Percentiles rank a stretch among this genome's conserved stretches.
phyloP scores from a whole-genome alignment of 768 basidiomycete genomes.

The Boletus rubescentipes region DNA sequence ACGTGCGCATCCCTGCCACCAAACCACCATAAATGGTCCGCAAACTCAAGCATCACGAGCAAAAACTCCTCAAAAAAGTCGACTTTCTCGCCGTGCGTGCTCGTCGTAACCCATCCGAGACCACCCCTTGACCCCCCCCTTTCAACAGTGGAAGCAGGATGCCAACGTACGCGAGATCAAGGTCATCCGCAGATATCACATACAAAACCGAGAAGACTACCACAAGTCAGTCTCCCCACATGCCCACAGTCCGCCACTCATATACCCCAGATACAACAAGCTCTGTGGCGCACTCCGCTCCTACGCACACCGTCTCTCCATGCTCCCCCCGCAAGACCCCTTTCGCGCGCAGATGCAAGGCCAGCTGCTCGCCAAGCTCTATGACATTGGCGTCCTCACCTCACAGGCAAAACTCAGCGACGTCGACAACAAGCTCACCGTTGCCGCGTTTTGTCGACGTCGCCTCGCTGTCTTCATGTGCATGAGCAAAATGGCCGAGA shows the following conservation, averaged over 20 bases:
- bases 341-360: conserved; percentile 82
- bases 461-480: conserved; percentile 92
- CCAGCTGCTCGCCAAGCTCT: conserved; percentile 89
- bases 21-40: conserved; percentile 58
- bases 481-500: conserved; percentile 92
- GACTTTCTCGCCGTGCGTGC: conserved; percentile 86
- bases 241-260: not conserved
- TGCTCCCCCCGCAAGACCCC: conserved; percentile 87
- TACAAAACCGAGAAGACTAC: conserved; percentile 93
- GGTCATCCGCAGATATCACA: conserved; percentile 93
- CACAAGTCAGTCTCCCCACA: conserved; percentile 57
- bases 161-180: conserved; percentile 85
- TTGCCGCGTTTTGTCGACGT: conserved; percentile 90
- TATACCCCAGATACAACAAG: conserved; percentile 77
- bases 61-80: conserved; percentile 92
- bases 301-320: conserved; percentile 81
- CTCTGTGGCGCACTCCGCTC: conserved; percentile 84
- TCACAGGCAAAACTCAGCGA: conserved; percentile 87
- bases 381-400: conserved; percentile 94
- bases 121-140: not conserved
- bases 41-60: conserved; percentile 94
- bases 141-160: conserved; percentile 91
- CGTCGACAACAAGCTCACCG: conserved; percentile 91
- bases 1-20: conserved; percentile 26
- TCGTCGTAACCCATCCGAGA: not conserved